Evolutionary conservation across 2,329 filamentous ascomycete genomes (phyloP).

Genomic region (Fusarium oligoseptatum): DNA sequence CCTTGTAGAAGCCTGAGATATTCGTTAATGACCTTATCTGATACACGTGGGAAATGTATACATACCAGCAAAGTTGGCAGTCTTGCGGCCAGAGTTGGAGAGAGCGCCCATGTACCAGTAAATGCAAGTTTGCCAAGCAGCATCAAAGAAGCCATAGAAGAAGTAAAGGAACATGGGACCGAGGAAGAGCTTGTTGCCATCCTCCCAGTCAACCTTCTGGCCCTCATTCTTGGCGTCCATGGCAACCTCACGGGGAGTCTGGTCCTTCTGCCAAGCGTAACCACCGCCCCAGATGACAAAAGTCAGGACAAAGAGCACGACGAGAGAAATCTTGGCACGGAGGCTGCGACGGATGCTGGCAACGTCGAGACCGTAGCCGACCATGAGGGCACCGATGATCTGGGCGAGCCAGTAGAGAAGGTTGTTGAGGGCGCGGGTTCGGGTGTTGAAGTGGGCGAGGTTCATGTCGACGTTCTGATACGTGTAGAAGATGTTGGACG

Average conservation of each 20-base stretch:
- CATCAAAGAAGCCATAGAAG: conserved; percentile 78
- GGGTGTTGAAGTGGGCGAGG: conserved; percentile 66
- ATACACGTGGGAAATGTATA: background rate
- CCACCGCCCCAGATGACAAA: conserved; percentile 71
- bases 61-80: conserved; percentile 79
- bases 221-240: conserved; percentile 53
- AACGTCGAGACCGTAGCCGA: conserved; percentile 61
- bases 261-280: conserved; percentile 74
- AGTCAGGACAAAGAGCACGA: conserved; percentile 60
- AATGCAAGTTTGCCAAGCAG: conserved; percentile 69
- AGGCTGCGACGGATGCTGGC: conserved; percentile 57
- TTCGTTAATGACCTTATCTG: conserved; percentile 1
- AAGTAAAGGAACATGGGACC: conserved; percentile 79
- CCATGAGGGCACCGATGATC: conserved; percentile 65
- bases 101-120: conserved; percentile 84
- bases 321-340: conserved; percentile 62
- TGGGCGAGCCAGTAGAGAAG: conserved; percentile 69
- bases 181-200: conserved; percentile 61
- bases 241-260: conserved; percentile 57
- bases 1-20: conserved; percentile 79
- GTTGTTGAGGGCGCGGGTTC: conserved; percentile 67
- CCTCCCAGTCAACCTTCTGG: conserved; percentile 59
- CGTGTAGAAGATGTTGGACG: conserved; percentile 68
- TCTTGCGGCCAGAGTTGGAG: conserved; percentile 89
- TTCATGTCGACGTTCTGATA: conserved; percentile 71